Evolutionary conservation across 2,329 filamentous ascomycete genomes (phyloP).

Genomic region (Pseudocercospora cruenta): DNA sequence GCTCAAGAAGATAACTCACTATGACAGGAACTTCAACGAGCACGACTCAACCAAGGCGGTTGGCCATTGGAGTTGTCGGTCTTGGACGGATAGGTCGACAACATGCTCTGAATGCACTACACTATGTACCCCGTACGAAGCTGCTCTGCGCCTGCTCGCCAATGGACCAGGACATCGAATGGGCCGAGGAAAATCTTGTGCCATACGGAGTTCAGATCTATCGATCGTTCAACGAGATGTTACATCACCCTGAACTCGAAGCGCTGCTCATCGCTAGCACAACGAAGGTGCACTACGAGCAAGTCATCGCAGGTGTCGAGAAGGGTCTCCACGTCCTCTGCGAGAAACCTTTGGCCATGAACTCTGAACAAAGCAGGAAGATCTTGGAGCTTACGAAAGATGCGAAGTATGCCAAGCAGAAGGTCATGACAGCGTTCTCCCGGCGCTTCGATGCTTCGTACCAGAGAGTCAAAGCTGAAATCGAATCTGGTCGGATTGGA

Average conservation of each 20-base stretch:
- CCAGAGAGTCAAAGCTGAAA: constrained; percentile 41
- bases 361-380: constrained; percentile 17
- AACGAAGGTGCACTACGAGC: constrained; percentile 59
- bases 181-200: constrained; percentile 55
- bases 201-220: constrained; percentile 59
- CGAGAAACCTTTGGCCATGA: constrained; percentile 52
- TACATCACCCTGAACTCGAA: constrained; percentile 57
- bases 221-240: constrained; percentile 59
- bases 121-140: constrained; percentile 48
- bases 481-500: constrained; percentile 45
- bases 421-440: constrained; percentile 50
- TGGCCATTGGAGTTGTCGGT: constrained; percentile 24
- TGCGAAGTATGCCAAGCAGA: constrained; percentile 37
- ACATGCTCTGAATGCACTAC: constrained; percentile 42
- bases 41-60: constrained; percentile 3
- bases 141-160: constrained; percentile 52
- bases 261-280: constrained; percentile 60
- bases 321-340: constrained; percentile 60
- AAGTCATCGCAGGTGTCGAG: constrained; percentile 60
- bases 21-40: not conserved
- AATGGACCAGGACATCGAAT: constrained; percentile 40
- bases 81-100: constrained; percentile 25
- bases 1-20: not conserved
- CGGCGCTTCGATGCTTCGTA: constrained; percentile 52
- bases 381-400: constrained; percentile 14